Conservation (phyloP, 768 basidiomycete genomes). For the Obba rivulosa region DNA sequence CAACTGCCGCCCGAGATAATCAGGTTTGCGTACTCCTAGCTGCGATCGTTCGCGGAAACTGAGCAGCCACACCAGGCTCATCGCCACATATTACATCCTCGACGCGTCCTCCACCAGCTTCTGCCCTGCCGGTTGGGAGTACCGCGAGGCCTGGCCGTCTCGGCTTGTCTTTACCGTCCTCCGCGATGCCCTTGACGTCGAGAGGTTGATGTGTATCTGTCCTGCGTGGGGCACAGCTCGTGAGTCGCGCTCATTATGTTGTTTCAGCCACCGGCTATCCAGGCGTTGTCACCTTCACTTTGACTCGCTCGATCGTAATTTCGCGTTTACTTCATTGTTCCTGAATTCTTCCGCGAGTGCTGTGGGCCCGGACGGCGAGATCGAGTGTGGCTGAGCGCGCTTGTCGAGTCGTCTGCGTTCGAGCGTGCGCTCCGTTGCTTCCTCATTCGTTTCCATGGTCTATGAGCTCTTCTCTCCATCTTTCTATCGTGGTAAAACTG, state of each 20-base stretch:
- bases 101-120: slow-evolving; percentile 39
- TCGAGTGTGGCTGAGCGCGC: not conserved
- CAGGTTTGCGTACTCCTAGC: slow-evolving; percentile 34
- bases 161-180: slow-evolving; percentile 57
- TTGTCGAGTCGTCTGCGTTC: not conserved
- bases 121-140: slow-evolving; percentile 43
- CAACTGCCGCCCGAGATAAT: slow-evolving; percentile 57
- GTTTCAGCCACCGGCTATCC: not conserved
- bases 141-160: slow-evolving; percentile 52
- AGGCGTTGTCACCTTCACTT: not conserved
- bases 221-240: slow-evolving; percentile 55
- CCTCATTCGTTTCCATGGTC: too few relatives aligned
- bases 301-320: too few relatives aligned
- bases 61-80: slow-evolving; percentile 33
- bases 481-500: too few relatives aligned
- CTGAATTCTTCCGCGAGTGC: too few relatives aligned
- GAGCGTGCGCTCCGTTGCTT: not conserved
- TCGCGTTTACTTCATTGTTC: not conserved
- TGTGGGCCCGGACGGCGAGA: too few relatives aligned
- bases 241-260: slow-evolving; percentile 31
- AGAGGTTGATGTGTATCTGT: slow-evolving; percentile 59
- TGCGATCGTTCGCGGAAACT: too few relatives aligned
- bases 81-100: slow-evolving; percentile 55
- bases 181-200: slow-evolving; percentile 57
- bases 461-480: too few relatives aligned